Conservation (phyloP, 805 yeast species). For the Dipodascus geniculatus region DNA sequence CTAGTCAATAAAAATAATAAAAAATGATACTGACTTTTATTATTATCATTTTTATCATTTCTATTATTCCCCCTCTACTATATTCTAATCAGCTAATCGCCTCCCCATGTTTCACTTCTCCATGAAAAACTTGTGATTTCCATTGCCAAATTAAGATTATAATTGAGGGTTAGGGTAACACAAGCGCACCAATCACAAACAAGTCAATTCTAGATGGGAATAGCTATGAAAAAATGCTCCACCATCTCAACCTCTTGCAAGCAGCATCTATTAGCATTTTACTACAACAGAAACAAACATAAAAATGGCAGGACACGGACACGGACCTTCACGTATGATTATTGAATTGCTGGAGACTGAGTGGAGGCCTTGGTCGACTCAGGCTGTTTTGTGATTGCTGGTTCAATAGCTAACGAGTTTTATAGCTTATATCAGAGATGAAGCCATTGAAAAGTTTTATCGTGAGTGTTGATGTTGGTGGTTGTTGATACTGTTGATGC, state of each 20-base stretch:
- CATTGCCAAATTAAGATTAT: neutral
- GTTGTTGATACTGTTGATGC: no score
- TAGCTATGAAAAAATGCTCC: neutral
- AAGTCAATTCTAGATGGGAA: neutral
- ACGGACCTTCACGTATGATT: constrained; percentile 3
- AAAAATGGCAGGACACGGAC: constrained; percentile 2
- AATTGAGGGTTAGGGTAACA: no score
- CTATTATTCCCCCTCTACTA: neutral
- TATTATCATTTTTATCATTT: neutral
- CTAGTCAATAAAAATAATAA: no score
- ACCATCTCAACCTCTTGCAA: neutral
- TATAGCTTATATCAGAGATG: constrained; percentile 1
- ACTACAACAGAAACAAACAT: neutral
- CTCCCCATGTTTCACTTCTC: neutral
- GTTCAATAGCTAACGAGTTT: neutral
- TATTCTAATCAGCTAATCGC: neutral
- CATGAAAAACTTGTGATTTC: neutral
- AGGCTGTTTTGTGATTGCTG: no score
- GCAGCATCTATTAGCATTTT: neutral
- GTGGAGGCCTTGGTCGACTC: no score
- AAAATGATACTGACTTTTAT: no score
- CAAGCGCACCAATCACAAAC: neutral
- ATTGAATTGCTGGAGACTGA: neutral
- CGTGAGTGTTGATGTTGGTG: no score
- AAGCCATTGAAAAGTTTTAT: constrained; percentile 1